A percentile compares a stretch with the other conserved stretches of the same genome.
These are phyloP conservation scores for Globisporangium nodosum DNA, from an alignment of 352 stramenopile species.

Conservation along the genomic window DNA sequence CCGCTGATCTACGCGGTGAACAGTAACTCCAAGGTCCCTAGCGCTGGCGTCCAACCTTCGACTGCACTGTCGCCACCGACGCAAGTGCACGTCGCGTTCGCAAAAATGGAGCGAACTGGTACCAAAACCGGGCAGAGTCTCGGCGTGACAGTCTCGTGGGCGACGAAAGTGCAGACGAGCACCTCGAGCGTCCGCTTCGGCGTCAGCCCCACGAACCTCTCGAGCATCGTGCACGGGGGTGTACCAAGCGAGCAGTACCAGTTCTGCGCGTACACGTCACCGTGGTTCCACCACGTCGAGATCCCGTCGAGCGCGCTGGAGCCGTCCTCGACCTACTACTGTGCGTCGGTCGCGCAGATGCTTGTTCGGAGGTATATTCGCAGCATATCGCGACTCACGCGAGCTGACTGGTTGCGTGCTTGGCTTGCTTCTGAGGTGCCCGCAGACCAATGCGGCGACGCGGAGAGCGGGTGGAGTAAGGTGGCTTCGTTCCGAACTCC, in stretches of 20 bases:
- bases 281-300: conserved; percentile 70
- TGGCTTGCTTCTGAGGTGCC: not conserved
- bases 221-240: conserved; percentile 19
- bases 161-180: conserved; percentile 27
- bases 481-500: conserved; percentile 53
- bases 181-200: conserved; percentile 54
- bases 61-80: not conserved
- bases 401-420: conserved; percentile 6
- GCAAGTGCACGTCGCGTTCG: conserved; percentile 7
- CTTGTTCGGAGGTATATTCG: not conserved
- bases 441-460: conserved; percentile 55
- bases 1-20: not conserved
- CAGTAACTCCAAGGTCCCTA: not conserved
- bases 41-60: not conserved
- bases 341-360: conserved; percentile 23
- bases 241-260: conserved; percentile 46
- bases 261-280: conserved; percentile 76
- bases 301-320: conserved; percentile 40
- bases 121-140: conserved; percentile 7
- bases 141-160: conserved; percentile 60
- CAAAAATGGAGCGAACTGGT: not conserved
- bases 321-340: conserved; percentile 63
- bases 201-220: conserved; percentile 19
- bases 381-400: not conserved
- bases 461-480: conserved; percentile 39